Evolutionary conservation across 2,329 filamentous ascomycete species (phyloP), one percentile per base, ranked within the genome.

Genomic region (Pochonia chlamydosporia): DNA sequence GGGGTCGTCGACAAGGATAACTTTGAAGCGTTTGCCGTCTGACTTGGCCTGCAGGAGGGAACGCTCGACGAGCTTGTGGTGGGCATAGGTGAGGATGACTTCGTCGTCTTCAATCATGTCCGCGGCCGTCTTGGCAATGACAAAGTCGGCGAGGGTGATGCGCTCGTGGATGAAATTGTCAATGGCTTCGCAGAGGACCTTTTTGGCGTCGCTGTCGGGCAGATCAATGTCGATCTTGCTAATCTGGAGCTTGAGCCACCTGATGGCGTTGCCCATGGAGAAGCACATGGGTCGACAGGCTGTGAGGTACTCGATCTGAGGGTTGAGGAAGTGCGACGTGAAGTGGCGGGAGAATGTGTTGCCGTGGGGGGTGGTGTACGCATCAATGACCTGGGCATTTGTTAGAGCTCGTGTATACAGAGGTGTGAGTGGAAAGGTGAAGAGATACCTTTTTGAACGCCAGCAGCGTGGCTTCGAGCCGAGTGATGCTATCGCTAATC

Each of bases 251-350:
- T 99, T 99, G 43, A 99, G 78, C 76, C 90, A 92, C 46, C 93
- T 82, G 62, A 99, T 95, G 30, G 90, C 90, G 65, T 97, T 99
- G 51, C 93, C 93, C 84, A 97, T 96, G 52, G 89, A 89, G 67
- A 96, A 93, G 55, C 89, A 95, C 69, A 99, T 87, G 28, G 93
- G 91, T n/a, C 93, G 84, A 62, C 91, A 96, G 56, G 89, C 89
- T 50, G 89, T 88, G 51, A 99, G 79, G 62, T 95, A 96, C 54
- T 95, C 90, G 61, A 99, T 96, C 68, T 99, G 93, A 31, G 91
- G 89, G 60, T 90, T 93, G 50, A 99, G 82, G 54, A 89, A 84
- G 66, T 97, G 89, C 10, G 88, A 87, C 26, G 89, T 93, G 58
- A 99, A 84, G 71, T 99, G 91, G 28, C 93, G 85, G 18, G 90